Evolutionary conservation across 139 green algal species (phyloP).

Genomic region (Chlamydomonas asymmetrica): DNA sequence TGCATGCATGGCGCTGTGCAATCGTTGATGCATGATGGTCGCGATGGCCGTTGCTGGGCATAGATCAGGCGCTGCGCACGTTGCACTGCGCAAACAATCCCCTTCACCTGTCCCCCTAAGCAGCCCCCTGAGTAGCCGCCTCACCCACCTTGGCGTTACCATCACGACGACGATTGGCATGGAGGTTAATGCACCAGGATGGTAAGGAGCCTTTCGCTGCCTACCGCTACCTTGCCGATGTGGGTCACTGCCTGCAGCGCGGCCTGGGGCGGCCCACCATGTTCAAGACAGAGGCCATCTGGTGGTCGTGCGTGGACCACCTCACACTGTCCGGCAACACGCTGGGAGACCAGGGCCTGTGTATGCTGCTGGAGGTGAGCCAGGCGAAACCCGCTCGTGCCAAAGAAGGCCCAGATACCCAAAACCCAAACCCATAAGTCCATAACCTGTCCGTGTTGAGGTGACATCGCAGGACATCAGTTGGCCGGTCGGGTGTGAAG

Average conservation of each 20-base stretch:
- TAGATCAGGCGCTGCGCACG: background rate
- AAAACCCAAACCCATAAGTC: no score
- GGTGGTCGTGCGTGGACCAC: constrained; percentile 3
- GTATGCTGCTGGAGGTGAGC: constrained; percentile 18
- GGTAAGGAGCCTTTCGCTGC: background rate
- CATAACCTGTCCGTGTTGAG: no score
- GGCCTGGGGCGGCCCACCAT: constrained; percentile 19
- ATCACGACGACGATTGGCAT: no score
- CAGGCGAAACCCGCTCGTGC: no score
- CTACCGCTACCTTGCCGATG: background rate
- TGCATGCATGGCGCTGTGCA: no score
- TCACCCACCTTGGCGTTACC: background rate
- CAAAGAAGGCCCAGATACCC: no score
- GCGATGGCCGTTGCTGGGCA: no score
- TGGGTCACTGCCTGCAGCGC: background rate
- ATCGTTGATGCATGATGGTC: no score
- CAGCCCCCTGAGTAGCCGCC: background rate
- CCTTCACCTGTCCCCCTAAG: background rate
- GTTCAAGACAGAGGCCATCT: constrained; percentile 4
- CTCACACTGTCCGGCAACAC: constrained; percentile 14
- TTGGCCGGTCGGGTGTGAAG: no score
- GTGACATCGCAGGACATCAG: no score
- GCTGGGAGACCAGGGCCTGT: constrained; percentile 29
- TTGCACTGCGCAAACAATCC: background rate
- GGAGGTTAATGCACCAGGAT: no score